Percentiles rank a stretch among this genome's conserved stretches.
phyloP scores from a whole-genome alignment of 2,329 filamentous ascomycete genomes.

The Colletotrichum aenigma region DNA sequence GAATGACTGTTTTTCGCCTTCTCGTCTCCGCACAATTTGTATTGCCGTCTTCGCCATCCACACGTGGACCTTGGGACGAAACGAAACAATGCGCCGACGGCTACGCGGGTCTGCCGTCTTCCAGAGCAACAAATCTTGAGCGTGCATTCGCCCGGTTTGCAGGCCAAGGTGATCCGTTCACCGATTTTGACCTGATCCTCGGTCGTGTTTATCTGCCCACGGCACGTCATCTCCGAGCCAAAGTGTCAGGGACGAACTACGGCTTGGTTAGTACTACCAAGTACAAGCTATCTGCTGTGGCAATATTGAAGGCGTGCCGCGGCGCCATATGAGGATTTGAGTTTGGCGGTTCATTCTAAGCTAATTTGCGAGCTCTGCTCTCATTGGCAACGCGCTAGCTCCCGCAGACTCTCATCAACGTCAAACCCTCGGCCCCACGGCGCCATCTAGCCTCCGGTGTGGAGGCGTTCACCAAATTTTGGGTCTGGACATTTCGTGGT shows the following conservation, averaged over 20 bases:
- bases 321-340: neutral
- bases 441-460: neutral
- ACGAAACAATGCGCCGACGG: constrained; percentile 12
- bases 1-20: neutral
- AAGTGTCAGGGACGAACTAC: neutral
- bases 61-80: constrained; percentile 17
- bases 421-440: constrained; percentile 15
- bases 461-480: neutral
- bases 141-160: neutral
- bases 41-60: neutral
- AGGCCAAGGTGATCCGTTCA: neutral
- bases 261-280: neutral
- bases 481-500: neutral
- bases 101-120: neutral
- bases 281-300: neutral
- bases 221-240: neutral
- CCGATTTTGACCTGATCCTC: neutral
- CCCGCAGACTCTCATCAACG: neutral
- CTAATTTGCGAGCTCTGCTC: neutral
- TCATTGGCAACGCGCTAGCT: constrained; percentile 2
- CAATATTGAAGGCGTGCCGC: neutral
- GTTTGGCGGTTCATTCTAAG: neutral
- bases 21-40: neutral
- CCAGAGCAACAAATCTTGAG: neutral
- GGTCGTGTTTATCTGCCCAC: neutral